Evolutionary conservation across 2,329 filamentous ascomycete species (phyloP).

Genomic region (Botrytis sinoallii): DNA sequence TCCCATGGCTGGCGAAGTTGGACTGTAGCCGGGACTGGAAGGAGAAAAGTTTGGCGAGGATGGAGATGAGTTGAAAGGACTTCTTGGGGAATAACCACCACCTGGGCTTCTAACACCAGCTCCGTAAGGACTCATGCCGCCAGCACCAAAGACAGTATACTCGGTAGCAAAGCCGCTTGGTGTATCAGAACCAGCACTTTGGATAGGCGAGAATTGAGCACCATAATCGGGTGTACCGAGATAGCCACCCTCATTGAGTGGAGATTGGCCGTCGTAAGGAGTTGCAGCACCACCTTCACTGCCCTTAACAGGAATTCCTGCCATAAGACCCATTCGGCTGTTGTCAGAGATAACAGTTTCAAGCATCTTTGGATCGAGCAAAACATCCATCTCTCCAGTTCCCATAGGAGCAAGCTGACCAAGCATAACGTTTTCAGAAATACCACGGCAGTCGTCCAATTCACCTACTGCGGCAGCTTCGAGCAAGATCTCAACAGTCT

Average conservation of each 20-base stretch:
- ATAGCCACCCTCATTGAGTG: slow-evolving; percentile 69
- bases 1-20: slow-evolving; percentile 57
- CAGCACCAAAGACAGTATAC: slow-evolving; percentile 50
- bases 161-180: slow-evolving; percentile 62
- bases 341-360: slow-evolving; percentile 94
- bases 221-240: slow-evolving; percentile 58
- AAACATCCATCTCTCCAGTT: slow-evolving; percentile 91
- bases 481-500: slow-evolving; percentile 96
- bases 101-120: slow-evolving; percentile 53
- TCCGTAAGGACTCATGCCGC: slow-evolving; percentile 64
- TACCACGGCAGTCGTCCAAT: slow-evolving; percentile 94
- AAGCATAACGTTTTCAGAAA: slow-evolving; percentile 98
- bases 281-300: slow-evolving; percentile 82
- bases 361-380: slow-evolving; percentile 91
- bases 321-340: slow-evolving; percentile 77
- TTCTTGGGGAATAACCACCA: slow-evolving; percentile 69
- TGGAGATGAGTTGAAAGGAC: slow-evolving; percentile 50
- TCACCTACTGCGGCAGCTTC: slow-evolving; percentile 94
- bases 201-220: slow-evolving; percentile 73
- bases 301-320: slow-evolving; percentile 73
- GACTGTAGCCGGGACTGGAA: slow-evolving; percentile 38
- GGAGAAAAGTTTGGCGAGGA: slow-evolving; percentile 48
- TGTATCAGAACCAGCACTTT: slow-evolving; percentile 68
- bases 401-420: slow-evolving; percentile 96
- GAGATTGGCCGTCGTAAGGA: slow-evolving; percentile 86